phyloP scores from a whole-genome alignment of 2,329 filamentous ascomycete species.

The Epichloe scottii region DNA sequence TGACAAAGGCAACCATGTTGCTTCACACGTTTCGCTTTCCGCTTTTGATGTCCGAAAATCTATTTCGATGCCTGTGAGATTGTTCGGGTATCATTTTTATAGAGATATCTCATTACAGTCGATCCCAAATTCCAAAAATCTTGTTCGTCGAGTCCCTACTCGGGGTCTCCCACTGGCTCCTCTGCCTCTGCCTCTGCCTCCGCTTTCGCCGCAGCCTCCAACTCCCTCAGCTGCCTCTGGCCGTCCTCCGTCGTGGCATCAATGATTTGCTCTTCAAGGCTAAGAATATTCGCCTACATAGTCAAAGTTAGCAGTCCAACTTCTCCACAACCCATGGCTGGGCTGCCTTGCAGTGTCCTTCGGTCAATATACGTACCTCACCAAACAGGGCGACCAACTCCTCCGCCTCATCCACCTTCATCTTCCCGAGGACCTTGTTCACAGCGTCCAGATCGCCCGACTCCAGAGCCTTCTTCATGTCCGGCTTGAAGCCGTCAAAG shows the following conservation, averaged over 20 bases:
- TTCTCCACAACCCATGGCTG: neutral
- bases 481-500: slow-evolving; percentile 73
- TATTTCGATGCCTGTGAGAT: too few relatives aligned
- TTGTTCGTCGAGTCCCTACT: neutral
- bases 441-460: slow-evolving; percentile 67
- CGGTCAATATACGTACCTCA: slow-evolving; percentile 35
- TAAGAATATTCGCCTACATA: slow-evolving; percentile 65
- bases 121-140: neutral
- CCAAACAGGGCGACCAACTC: slow-evolving; percentile 70
- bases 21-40: too few relatives aligned
- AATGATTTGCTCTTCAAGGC: slow-evolving; percentile 84
- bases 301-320: neutral
- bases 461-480: slow-evolving; percentile 70
- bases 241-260: slow-evolving; percentile 89
- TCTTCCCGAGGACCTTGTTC: slow-evolving; percentile 56
- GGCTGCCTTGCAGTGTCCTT: neutral
- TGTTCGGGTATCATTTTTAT: too few relatives aligned
- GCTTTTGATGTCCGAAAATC: too few relatives aligned
- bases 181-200: slow-evolving; percentile 10
- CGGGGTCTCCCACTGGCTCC: slow-evolving; percentile 3
- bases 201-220: slow-evolving; percentile 41
- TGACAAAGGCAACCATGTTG: too few relatives aligned
- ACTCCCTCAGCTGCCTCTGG: slow-evolving; percentile 60
- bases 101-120: neutral
- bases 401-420: slow-evolving; percentile 81